Base-by-base conservation (phyloP, 2,329 filamentous ascomycete species). In the Plectosphaerella plurivora region DNA sequence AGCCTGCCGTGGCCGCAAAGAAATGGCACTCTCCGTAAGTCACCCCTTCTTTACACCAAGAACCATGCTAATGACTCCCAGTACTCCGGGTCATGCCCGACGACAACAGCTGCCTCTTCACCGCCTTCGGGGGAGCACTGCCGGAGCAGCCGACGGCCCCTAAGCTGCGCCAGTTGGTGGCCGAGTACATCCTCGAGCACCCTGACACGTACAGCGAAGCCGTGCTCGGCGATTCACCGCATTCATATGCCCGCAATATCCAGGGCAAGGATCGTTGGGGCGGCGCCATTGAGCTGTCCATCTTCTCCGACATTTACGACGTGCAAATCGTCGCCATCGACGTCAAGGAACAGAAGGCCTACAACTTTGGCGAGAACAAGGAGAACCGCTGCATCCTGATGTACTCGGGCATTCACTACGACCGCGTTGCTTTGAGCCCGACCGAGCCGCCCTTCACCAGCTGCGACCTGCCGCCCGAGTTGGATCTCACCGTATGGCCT, bases 1-100 rank as follows among this genome's bases (percentile, higher is more conserved):
- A 65, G 71, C 18, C 68, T 81, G 7, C 68, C 72, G 5, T 81
- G 78, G 77, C 69, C 72, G 4, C 73, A 76, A 49, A 70, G 73
- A 7, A 72, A 73, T 24, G 79, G 80, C 4, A 79, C 74, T 28
- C 61, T 84, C 33, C 67, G 81, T 80, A 64, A 56, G 70, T 62
- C 24, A 24, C 22, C 3, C 24, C 39, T 5, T 12, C 28, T 8
- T 8, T 8, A 10, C 5, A 8, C 16, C 9, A 44, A 12, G 18
- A 44, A 18, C 11, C 16, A 9, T 10, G 9, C 41, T 44, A 10
- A 44, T 16, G 22, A 16, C 6, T 10, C 16, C 6, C 44, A 83
- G 88, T 95, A 9, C 80, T 97, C 16, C 87, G 93, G 14, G 89
- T 97, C 49, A 97, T 97, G 93, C 91, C 92, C 5, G 93, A 97